Evolutionary conservation across 2,329 filamentous ascomycete genomes (phyloP).

Genomic region (Stromatinia cepivora): DNA sequence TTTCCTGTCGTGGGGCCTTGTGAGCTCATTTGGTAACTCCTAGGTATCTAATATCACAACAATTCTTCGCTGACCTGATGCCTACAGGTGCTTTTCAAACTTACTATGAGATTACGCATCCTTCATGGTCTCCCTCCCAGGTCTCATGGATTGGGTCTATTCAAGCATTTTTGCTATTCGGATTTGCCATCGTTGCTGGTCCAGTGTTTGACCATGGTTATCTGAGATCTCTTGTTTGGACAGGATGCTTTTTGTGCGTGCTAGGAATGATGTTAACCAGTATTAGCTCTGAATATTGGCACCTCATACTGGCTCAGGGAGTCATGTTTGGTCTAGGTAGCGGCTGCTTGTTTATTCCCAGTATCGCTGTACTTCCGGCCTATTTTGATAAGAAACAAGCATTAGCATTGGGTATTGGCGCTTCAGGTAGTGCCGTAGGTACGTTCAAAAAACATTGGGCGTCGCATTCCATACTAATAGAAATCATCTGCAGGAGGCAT

Average conservation of each 20-base stretch:
- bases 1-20: constrained; percentile 36
- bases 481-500: constrained; percentile 38
- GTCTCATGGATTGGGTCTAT: constrained; percentile 49
- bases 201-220: constrained; percentile 45
- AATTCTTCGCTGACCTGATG: not conserved
- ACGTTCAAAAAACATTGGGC: not conserved
- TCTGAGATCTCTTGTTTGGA: constrained; percentile 37
- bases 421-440: constrained; percentile 43
- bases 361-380: constrained; percentile 43
- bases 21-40: constrained; percentile 42
- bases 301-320: constrained; percentile 48
- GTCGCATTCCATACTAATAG: not conserved
- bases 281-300: constrained; percentile 45
- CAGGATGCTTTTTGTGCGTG: constrained; percentile 39
- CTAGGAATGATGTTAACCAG: constrained; percentile 46
- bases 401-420: constrained; percentile 44
- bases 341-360: constrained; percentile 46
- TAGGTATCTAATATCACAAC: not conserved
- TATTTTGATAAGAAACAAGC: constrained; percentile 46
- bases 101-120: constrained; percentile 44
- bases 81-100: constrained; percentile 46
- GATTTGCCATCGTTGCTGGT: constrained; percentile 45
- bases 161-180: constrained; percentile 47
- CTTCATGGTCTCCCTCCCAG: constrained; percentile 41
- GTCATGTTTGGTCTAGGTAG: constrained; percentile 46